Evolutionary conservation across 2,329 filamentous ascomycete genomes (phyloP).

Genomic region (Cylindrodendrum hubeiense): DNA sequence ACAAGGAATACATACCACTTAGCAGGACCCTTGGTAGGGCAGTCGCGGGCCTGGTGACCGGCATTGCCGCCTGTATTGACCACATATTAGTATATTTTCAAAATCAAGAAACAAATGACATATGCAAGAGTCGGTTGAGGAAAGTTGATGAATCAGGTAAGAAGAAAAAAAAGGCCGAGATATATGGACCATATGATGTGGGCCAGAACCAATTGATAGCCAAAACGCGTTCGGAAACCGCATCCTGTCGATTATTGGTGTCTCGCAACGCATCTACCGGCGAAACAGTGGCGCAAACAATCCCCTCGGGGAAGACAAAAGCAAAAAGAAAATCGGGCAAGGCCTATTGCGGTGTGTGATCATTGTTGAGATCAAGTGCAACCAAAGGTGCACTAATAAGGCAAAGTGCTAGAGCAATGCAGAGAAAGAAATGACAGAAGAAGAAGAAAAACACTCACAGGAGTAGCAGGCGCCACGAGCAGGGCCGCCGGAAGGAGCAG

Average conservation of each 20-base stretch:
- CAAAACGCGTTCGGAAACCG: background rate
- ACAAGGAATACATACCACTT: constrained; percentile 74
- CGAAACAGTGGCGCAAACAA: background rate
- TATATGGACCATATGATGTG: background rate
- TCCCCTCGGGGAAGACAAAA: background rate
- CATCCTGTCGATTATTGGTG: constrained; percentile 16
- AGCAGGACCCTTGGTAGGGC: constrained; percentile 84
- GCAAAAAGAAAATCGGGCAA: background rate
- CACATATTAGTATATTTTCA: constrained; percentile 38
- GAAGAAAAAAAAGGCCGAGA: background rate
- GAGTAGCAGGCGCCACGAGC: constrained; percentile 64
- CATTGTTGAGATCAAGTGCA: background rate
- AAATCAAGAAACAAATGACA: background rate
- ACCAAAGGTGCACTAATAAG: background rate
- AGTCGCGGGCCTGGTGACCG: constrained; percentile 86
- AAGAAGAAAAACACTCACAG: constrained; percentile 59
- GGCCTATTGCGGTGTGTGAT: constrained; percentile 11
- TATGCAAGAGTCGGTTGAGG: background rate
- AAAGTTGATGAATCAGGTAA: background rate
- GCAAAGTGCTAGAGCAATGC: background rate
- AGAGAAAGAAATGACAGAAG: background rate
- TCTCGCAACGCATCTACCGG: background rate
- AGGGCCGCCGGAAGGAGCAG: constrained; percentile 42
- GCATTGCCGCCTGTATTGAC: constrained; percentile 73
- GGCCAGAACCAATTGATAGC: constrained; percentile 10